Conservation (phyloP, 148 eudicot genomes). For the Polygonum aviculare region DNA sequence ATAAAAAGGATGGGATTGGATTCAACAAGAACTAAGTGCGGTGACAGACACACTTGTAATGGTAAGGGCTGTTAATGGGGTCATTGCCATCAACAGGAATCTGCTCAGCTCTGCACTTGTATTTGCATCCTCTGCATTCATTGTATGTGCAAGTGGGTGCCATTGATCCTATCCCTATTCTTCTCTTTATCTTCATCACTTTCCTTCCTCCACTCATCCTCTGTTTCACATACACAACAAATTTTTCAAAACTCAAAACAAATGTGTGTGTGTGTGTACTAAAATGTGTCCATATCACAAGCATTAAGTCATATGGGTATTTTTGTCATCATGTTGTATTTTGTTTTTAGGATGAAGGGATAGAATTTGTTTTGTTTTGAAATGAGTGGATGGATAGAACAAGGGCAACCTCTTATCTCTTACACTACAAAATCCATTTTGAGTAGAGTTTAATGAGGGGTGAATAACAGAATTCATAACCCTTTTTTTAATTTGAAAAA, state of each 20-base stretch:
- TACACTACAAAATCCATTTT: background rate
- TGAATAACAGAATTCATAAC: too few relatives aligned
- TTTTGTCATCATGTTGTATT: background rate
- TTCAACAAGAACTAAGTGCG: conserved; percentile 11
- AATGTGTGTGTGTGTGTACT: too few relatives aligned
- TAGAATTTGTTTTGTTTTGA: too few relatives aligned
- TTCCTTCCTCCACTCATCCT: background rate
- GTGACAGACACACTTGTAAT: conserved; percentile 85
- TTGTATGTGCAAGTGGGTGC: conserved; percentile 89
- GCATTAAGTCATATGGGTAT: too few relatives aligned
- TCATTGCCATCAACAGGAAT: conserved; percentile 94
- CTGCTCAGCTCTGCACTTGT: conserved; percentile 84
- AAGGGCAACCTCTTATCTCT: background rate
- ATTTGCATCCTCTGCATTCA: conserved; percentile 86
- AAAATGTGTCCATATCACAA: too few relatives aligned
- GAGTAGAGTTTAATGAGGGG: too few relatives aligned
- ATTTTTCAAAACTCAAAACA: too few relatives aligned
- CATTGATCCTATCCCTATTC: conserved; percentile 72
- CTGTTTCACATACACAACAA: background rate
- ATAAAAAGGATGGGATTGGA: background rate
- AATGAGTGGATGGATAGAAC: background rate
- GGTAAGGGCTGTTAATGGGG: conserved; percentile 78
- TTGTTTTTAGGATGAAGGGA: background rate
- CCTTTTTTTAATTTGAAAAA: too few relatives aligned
- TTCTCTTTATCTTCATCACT: conserved; percentile 17